Evolutionary conservation across 768 basidiomycete species (phyloP).

Genomic region (Russula sp.): DNA sequence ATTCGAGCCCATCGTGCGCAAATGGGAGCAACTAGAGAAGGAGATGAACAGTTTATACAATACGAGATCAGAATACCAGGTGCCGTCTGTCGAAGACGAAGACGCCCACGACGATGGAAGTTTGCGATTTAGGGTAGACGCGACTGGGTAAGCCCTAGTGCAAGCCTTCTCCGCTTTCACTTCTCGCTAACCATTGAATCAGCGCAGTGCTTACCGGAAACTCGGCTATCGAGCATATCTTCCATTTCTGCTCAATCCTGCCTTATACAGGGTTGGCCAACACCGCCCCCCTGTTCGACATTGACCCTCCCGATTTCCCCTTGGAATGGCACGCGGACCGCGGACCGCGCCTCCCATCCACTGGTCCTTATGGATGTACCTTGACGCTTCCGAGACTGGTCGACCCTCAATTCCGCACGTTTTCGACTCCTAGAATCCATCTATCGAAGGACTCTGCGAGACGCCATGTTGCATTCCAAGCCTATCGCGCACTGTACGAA

Average conservation of each 20-base stretch:
- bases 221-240: constrained; percentile 64
- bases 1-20: constrained; percentile 44
- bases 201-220: constrained; percentile 74
- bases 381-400: constrained; percentile 57
- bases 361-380: constrained; percentile 63
- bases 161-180: background rate
- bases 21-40: constrained; percentile 58
- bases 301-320: constrained; percentile 61
- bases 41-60: constrained; percentile 63
- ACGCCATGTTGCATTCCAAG: constrained; percentile 67
- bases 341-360: constrained; percentile 35
- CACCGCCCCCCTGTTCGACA: constrained; percentile 59
- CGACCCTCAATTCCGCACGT: constrained; percentile 44
- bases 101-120: constrained; percentile 35
- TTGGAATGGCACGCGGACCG: constrained; percentile 57
- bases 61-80: constrained; percentile 36
- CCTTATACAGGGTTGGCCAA: constrained; percentile 49
- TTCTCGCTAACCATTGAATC: background rate
- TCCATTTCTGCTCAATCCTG: constrained; percentile 72
- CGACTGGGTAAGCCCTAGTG: constrained; percentile 55
- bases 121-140: constrained; percentile 48
- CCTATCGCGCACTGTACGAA: constrained; percentile 59
- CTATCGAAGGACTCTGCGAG: constrained; percentile 59
- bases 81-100: constrained; percentile 27
- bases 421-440: constrained; percentile 50